phyloP scores from a whole-genome alignment of 306 rosid species.

The Medicago lupulina region DNA sequence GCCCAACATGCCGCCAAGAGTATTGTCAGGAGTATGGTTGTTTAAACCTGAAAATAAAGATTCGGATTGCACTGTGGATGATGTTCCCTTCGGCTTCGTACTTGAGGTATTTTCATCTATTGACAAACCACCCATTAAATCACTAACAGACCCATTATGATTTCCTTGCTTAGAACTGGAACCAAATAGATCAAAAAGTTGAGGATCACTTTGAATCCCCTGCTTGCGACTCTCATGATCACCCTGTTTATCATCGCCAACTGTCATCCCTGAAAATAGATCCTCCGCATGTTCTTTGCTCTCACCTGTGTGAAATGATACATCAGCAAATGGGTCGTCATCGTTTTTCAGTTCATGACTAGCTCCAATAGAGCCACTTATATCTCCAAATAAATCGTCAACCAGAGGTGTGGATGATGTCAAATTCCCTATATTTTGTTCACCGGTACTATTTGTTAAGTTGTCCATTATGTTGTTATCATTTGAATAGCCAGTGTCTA shows the following conservation, averaged over 20 bases:
- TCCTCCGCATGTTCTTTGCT: slow-evolving; percentile 67
- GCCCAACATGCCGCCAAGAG: slow-evolving; percentile 58
- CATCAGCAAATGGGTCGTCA: slow-evolving; percentile 95
- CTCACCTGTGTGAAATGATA: slow-evolving; percentile 74
- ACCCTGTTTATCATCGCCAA: slow-evolving; percentile 63
- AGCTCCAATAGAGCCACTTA: slow-evolving; percentile 49
- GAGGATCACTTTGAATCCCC: slow-evolving; percentile 57
- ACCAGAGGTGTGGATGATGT: slow-evolving; percentile 62
- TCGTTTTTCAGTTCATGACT: slow-evolving; percentile 60
- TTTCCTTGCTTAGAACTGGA: slow-evolving; percentile 61
- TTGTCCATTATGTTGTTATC: slow-evolving; percentile 27
- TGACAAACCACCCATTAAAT: slow-evolving; percentile 74
- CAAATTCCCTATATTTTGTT: slow-evolving; percentile 52
- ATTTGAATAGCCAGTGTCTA: slow-evolving; percentile 79
- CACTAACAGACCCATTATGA: slow-evolving; percentile 50
- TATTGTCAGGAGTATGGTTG: slow-evolving; percentile 50
- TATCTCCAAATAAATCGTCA: slow-evolving; percentile 91
- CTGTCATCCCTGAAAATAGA: slow-evolving; percentile 82
- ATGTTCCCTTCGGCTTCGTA: slow-evolving; percentile 55
- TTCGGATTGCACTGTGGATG: slow-evolving; percentile 52
- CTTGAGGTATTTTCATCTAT: slow-evolving; percentile 59
- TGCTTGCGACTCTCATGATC: slow-evolving; percentile 42
- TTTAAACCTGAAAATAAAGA: slow-evolving; percentile 60
- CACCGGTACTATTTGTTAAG: slow-evolving; percentile 48
- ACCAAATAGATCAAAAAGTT: slow-evolving; percentile 73